Base-by-base conservation (phyloP, 139 green algal species). In the Volvox reticuliferus region DNA sequence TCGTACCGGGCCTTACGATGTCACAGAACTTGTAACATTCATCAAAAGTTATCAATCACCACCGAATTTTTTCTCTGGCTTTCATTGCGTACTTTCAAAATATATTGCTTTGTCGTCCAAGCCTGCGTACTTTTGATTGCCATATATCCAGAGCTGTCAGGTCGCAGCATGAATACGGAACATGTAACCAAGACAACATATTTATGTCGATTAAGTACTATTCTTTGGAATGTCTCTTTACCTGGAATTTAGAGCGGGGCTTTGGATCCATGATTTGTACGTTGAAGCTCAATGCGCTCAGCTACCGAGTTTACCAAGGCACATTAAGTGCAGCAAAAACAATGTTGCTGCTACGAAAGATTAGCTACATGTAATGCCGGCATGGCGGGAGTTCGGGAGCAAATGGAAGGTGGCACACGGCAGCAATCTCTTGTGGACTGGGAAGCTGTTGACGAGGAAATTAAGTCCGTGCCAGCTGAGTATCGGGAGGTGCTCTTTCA, bases 401-500 rank as follows among this genome's bases (percentile, higher is more conserved):
- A 81, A 32, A 84, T 63, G 78, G 78, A 84, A 84, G 78, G 28
- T 67, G 36, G 35, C 20, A 33, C 17, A 35, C 78, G 37, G 36
- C 78, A 84, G 35, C 36, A 67, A 24, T 9, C 78, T 20, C 36
- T 65, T 20, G 94, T 97, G 22, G 88, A 97, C 76, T 98, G 96
- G 96, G 87, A 94, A 14, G 81, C 83, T 12, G 93, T 98, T 9
- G 96, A 97, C 21, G 91, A 94, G 2, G 93, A 96, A 82, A 91
- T 98, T 16, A 37, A 83, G 3, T 67, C 86, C 1, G 82, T 97
- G 0, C 89, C 93, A 2, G 12, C 78, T 12, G 92, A 96, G 12
- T 97, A 96, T 79, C 93, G 93, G 37, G 94, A 98, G 36, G 90
- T 92, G 2, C 91, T 94, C 1, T 98, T 98, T 65, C 95, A 98